Evolutionary conservation across 768 basidiomycete species (phyloP).

Genomic region (Tylopilus intermedius): DNA sequence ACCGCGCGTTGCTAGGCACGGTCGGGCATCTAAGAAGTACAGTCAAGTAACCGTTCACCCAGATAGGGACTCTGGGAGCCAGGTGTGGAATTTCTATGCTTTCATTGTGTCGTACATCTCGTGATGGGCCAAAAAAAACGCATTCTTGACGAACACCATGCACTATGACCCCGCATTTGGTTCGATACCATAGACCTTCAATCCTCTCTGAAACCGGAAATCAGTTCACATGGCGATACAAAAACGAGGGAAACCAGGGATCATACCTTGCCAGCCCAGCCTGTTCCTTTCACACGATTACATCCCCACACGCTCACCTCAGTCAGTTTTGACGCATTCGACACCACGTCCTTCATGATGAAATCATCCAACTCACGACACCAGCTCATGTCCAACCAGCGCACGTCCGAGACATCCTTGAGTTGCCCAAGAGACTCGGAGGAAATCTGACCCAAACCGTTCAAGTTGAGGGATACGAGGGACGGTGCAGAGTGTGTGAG

Average conservation of each 20-base stretch:
- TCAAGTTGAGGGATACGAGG: slow-evolving; percentile 63
- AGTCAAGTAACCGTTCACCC: too few relatives aligned
- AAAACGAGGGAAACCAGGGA: neutral
- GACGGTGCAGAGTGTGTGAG: slow-evolving; percentile 59
- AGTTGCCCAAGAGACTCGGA: slow-evolving; percentile 41
- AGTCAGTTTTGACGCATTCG: slow-evolving; percentile 37
- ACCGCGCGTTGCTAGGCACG: too few relatives aligned
- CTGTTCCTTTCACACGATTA: slow-evolving; percentile 42
- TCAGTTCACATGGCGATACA: neutral
- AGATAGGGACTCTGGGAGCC: too few relatives aligned
- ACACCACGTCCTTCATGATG: slow-evolving; percentile 63
- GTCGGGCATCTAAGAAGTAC: too few relatives aligned
- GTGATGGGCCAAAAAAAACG: neutral
- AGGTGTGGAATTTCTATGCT: neutral
- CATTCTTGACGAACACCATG: neutral
- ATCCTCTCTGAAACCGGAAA: slow-evolving; percentile 15
- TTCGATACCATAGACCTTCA: slow-evolving; percentile 30
- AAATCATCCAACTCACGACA: slow-evolving; percentile 82
- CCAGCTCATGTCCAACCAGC: slow-evolving; percentile 75
- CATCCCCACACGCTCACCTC: slow-evolving; percentile 55
- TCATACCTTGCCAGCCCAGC: slow-evolving; percentile 43
- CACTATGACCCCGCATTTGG: slow-evolving; percentile 35
- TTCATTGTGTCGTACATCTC: neutral
- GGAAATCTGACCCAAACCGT: slow-evolving; percentile 66
- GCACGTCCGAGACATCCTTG: slow-evolving; percentile 39